Base-by-base conservation (phyloP, 257 asterid genomes). In the Nicotiana benthamiana region DNA sequence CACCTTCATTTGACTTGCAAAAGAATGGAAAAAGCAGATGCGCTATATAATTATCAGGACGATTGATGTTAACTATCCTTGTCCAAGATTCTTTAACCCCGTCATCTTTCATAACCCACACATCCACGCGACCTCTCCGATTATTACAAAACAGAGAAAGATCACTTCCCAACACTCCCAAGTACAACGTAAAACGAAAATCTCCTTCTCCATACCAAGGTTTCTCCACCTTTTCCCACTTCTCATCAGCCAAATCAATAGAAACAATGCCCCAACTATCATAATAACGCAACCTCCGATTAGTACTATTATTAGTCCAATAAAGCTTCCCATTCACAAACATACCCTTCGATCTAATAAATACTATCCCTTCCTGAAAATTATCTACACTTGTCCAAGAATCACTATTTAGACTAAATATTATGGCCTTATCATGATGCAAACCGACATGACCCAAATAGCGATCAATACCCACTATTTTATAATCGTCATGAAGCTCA, bases 41-140 rank as follows among this genome's bases (percentile, higher is more conserved):
- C 54, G 4, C 16, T 13, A 11, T 8, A 36, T 6, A 48, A 48
- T 10, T 10, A 9, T 46, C 16, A 12, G 53, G 53, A 51, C 81
- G 89, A 20, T 90, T 86, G 80, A 90, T 59, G 2, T 74, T 79
- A 34, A 59, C 77, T 56, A 90, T 59, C 75, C 87, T 90, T 18
- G 84, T 84, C 94, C 94, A 92, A 10, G 84, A 83, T n/a, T 57
- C 85, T n/a, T 79, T 80, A 8, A 76, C 81, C 16, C 87, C 84
- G 65, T 84, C 83, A 60, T 89, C 72, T 80, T 86, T 82, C 89
- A 87, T 83, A 51, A 84, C 61, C 97, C 94, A 92, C 80, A 92
- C 51, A 80, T 92, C 91, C 0, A 82, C 88, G 46, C 64, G 32
- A 9, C 20, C 56, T 3, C 46, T 32, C 6, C 34, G 26, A 76